Evolutionary conservation across 2,329 filamentous ascomycete species (phyloP), one percentile per base, ranked within the genome.

Genomic region (Colletotrichum endophyticum): DNA sequence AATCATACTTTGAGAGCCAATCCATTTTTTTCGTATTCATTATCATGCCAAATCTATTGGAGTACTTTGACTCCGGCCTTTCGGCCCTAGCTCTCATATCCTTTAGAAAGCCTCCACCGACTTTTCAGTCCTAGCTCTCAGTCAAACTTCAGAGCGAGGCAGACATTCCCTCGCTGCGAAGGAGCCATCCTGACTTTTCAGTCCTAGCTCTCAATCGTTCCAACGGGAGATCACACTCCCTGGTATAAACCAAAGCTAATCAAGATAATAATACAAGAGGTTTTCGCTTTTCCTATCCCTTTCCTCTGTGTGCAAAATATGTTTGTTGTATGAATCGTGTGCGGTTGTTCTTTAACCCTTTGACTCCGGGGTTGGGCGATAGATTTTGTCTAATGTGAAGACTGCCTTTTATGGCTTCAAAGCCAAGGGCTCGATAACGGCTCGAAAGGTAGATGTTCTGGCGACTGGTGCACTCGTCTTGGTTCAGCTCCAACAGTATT

Each of bases 21-120:
- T 49, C 53, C 63, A 59, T 25, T 53, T 9, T 69, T 69, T 28
- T 70, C 59, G 70, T 74, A 27, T 70, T 76, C 74, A 76, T 76
- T 76, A 76, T 76, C 74, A 76, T 76, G 66, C 74, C 56, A 73
- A 28, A 32, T 57, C 27, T 61, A 59, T 32, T 61, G 22, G n/a
- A 53, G 70, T 28, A 49, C 27, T 27, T n/a, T 70, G n/a, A 61
- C 66, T 71, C 34, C 59, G 39, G 64, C 64, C 70, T 66, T 12
- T 76, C 64, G 70, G 57, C 64, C 66, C 34, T 39, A 53, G 71
- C 70, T 66, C 57, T 28, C 36, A 34, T 73, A 16, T 25, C n/a
- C 61, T 36, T 15, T 44, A 22, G n/a, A 44, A 36, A 57, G 27
- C 27, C 27, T n/a, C 19, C 34, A 25, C n/a, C n/a, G 59, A 61